Conservation (phyloP, 106 monocot species). For the Xerophyta viscosa region DNA sequence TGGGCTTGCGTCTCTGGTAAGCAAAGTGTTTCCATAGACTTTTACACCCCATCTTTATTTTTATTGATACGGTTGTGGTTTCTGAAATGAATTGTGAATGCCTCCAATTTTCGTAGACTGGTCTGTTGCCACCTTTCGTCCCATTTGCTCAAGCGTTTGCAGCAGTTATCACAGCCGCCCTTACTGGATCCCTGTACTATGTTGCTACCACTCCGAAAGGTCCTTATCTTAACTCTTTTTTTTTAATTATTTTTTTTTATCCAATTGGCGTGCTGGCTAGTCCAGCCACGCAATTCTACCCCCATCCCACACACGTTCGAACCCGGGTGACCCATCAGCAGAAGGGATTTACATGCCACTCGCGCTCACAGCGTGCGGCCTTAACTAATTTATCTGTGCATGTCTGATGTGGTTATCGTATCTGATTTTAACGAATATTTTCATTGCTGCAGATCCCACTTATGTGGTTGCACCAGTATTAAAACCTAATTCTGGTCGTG, state of each 20-base stretch:
- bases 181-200: conserved; percentile 70
- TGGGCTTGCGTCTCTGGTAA: conserved; percentile 87
- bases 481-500: conserved; percentile 39
- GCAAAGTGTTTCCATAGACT: too few relatives aligned
- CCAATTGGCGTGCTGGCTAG: too few relatives aligned
- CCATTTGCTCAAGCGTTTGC: conserved; percentile 99
- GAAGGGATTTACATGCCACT: too few relatives aligned
- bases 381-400: neutral
- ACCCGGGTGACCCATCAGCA: too few relatives aligned
- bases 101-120: conserved; percentile 39
- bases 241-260: too few relatives aligned
- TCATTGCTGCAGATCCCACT: conserved; percentile 66
- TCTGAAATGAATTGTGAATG: neutral
- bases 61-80: too few relatives aligned
- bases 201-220: conserved; percentile 47
- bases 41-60: too few relatives aligned
- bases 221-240: neutral
- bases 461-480: conserved; percentile 82
- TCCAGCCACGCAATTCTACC: too few relatives aligned
- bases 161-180: conserved; percentile 87
- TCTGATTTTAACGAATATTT: neutral
- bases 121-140: conserved; percentile 74
- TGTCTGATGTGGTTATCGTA: neutral
- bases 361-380: too few relatives aligned
- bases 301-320: too few relatives aligned